phyloP scores from a whole-genome alignment of 2,329 filamentous ascomycete species.

The Pseudocercospora fijiensis region DNA sequence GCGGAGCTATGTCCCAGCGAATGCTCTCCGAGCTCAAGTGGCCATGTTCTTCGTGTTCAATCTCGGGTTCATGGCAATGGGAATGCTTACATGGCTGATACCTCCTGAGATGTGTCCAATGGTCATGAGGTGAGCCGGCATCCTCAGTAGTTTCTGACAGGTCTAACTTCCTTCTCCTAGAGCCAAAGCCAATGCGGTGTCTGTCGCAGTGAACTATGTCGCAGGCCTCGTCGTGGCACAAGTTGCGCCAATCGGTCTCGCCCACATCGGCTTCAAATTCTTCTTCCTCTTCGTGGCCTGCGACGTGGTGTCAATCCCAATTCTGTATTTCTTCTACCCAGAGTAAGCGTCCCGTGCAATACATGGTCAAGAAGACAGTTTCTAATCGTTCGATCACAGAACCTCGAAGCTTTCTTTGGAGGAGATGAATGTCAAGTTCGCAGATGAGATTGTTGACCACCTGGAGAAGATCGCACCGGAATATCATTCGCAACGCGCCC shows the following conservation, averaged over 20 bases:
- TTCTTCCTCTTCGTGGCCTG: neutral
- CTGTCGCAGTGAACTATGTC: neutral
- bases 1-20: neutral
- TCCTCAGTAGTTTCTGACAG: neutral
- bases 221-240: neutral
- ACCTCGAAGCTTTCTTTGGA: neutral
- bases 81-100: neutral
- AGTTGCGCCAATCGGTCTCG: neutral
- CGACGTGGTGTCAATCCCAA: neutral
- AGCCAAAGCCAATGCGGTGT: neutral
- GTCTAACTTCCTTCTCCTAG: neutral
- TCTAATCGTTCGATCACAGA: neutral
- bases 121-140: neutral
- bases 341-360: neutral
- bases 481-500: neutral
- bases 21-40: neutral
- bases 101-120: neutral
- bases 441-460: neutral
- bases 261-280: neutral
- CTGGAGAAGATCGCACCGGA: neutral
- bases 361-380: neutral
- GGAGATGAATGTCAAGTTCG: neutral
- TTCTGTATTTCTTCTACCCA: neutral
- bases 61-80: neutral
- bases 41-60: neutral